Base-by-base conservation (phyloP, 2,329 filamentous ascomycete genomes). In the Tricladium varicosporioides region DNA sequence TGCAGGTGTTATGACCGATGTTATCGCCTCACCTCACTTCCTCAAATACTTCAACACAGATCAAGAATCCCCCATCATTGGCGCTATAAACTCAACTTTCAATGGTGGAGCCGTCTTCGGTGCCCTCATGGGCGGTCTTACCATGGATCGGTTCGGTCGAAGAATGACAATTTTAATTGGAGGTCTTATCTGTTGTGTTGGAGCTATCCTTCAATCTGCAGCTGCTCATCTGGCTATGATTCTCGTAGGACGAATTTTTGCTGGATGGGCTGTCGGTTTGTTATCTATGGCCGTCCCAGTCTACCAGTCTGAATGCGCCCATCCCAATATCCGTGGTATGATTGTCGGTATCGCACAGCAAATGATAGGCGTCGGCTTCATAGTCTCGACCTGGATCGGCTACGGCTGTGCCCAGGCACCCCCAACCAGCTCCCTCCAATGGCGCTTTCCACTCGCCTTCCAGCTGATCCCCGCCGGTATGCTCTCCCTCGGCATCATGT, bases 271-370 rank as follows among this genome's bases (percentile, higher is more conserved):
- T 65, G 80, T 87, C 52, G 84, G 84, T 9, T 76, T 83, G 54
- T 73, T 87, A 7, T 78, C 79, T 61, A 86, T 86, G 83, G 83
- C 86, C 60, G 76, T 87, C 40, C 84, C 84, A 1, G 69, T 86
- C 0, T 87, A 86, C 65, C 84, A 87, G 65, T 82, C 83, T n/a
- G 85, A 88, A 64, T 73, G 87, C 52, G 80, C 81, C 3, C 84
- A 87, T 69, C 83, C 83, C 1, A 78, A 76, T 59, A 87, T 87
- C 63, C 80, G 84, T 70, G 84, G 71, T n/a, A 72, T 80, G 58
- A 76, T 87, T 44, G 86, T 84, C 10, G 77, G 80, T 13, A 71
- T 87, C 15, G 83, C 86, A 67, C 84, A 87, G 62, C 85, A 86
- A 66, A 86, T 87, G 83, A 70, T 87, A 27, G 84, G 83, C 7